phyloP scores from a whole-genome alignment of 2,329 filamentous ascomycete species.

The Ophiostoma tasmaniense region DNA sequence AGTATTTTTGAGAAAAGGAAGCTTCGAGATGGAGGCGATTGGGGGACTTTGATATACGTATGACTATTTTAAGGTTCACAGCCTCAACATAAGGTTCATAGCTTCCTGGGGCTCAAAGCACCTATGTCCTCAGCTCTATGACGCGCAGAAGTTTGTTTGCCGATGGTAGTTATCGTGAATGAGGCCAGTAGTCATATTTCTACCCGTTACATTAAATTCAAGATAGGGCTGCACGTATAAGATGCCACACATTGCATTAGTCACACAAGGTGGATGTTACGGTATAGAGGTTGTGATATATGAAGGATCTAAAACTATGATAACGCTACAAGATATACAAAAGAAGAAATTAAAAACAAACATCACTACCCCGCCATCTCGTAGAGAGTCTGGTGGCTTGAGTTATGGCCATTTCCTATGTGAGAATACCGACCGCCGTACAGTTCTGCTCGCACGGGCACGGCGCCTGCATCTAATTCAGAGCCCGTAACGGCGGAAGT shows the following conservation, averaged over 20 bases:
- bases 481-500: neutral
- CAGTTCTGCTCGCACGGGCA: neutral
- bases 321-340: neutral
- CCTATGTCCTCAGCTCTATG: too few species aligned
- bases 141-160: neutral
- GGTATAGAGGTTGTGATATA: neutral
- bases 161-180: neutral
- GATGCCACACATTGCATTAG: too few species aligned
- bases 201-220: too few species aligned
- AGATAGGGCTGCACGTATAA: too few species aligned
- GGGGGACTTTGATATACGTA: too few species aligned
- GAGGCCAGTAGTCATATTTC: too few species aligned
- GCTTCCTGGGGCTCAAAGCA: too few species aligned
- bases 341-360: neutral
- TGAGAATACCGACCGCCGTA: neutral
- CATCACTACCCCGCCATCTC: neutral
- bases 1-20: neutral
- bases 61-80: too few species aligned
- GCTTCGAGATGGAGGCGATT: neutral
- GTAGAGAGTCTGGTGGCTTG: neutral
- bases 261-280: neutral
- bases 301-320: neutral
- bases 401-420: neutral
- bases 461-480: neutral
- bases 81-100: neutral